Conservation (phyloP, 805 yeast species). For the Metschnikowia shivogae region DNA sequence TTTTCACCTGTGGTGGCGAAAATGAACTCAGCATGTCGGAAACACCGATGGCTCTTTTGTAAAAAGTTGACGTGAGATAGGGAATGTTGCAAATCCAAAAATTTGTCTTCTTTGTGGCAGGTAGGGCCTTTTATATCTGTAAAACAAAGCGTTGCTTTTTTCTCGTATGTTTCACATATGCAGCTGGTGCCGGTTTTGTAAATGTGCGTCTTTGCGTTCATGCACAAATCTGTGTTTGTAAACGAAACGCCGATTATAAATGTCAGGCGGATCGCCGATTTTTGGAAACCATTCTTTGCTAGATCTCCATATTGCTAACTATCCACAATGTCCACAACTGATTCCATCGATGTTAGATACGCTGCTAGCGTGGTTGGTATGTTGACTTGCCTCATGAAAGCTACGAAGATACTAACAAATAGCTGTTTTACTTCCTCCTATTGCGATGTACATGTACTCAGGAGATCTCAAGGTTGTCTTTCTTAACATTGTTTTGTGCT, state of each 20-base stretch:
- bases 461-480: neutral
- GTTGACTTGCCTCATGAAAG: neutral
- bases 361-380: conserved; percentile 3
- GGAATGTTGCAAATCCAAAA: too few species aligned
- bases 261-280: neutral
- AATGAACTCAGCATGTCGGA: too few species aligned
- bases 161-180: neutral
- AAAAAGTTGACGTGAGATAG: too few species aligned
- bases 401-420: neutral
- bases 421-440: conserved; percentile 3
- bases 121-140: too few species aligned
- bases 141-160: too few species aligned
- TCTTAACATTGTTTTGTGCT: conserved; percentile 2
- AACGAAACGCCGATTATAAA: neutral
- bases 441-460: conserved; percentile 2
- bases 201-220: neutral
- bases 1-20: too few species aligned
- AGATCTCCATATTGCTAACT: neutral
- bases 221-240: neutral
- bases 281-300: neutral
- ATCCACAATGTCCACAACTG: neutral
- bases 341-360: conserved; percentile 3
- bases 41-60: too few species aligned
- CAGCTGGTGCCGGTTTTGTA: neutral
- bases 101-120: too few species aligned